Conservation (phyloP, 352 stramenopile genomes). For the Globisporangium canariense region DNA sequence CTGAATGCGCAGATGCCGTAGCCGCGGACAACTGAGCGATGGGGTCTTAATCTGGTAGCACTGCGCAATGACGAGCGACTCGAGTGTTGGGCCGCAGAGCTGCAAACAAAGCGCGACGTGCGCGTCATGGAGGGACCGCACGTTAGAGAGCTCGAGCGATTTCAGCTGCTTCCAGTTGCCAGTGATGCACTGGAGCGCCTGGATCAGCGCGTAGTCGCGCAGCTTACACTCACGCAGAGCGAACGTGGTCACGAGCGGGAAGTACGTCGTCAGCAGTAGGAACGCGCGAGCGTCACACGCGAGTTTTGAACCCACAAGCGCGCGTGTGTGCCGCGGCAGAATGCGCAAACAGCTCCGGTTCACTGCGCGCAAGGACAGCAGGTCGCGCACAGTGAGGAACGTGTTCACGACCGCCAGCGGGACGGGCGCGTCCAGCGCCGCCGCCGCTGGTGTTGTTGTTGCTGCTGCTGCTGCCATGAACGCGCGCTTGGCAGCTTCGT, state of each 20-base stretch:
- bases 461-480: not conserved
- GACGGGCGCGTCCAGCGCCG: conserved; percentile 5
- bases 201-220: not conserved
- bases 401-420: conserved; percentile 6
- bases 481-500: not conserved
- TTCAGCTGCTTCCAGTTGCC: conserved; percentile 22
- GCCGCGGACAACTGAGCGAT: conserved; percentile 26
- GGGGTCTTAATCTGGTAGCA: conserved; percentile 62
- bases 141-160: conserved; percentile 37
- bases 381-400: conserved; percentile 6
- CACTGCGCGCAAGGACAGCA: conserved; percentile 8
- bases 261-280: conserved; percentile 10
- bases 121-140: conserved; percentile 48
- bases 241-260: conserved; percentile 12
- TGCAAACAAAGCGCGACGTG: conserved; percentile 37
- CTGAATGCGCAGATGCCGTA: conserved; percentile 38
- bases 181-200: not conserved
- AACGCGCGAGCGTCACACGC: conserved; percentile 1
- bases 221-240: conserved; percentile 7
- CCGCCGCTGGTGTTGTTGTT: not conserved
- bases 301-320: conserved; percentile 10
- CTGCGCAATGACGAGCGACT: conserved; percentile 40
- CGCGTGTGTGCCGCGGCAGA: conserved; percentile 11
- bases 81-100: conserved; percentile 30
- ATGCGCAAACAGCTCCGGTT: conserved; percentile 6